Evolutionary conservation across 306 rosid genomes (phyloP).

Genomic region (Albizia julibrissin): DNA sequence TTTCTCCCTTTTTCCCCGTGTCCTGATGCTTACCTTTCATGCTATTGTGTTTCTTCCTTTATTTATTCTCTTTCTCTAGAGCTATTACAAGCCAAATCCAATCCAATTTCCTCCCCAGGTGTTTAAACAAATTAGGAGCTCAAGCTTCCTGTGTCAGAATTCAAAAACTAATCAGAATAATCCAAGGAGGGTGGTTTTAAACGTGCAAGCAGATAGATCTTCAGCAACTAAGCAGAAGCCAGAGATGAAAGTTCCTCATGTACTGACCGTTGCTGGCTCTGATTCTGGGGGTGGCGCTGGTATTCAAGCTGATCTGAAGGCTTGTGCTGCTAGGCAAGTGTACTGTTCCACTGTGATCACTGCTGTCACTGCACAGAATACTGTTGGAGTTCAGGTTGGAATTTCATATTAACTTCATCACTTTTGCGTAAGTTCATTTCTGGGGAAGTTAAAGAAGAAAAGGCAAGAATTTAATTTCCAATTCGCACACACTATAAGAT

Average conservation of each 20-base stretch:
- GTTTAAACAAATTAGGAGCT: slow-evolving; percentile 19
- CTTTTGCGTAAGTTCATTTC: background rate
- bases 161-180: slow-evolving; percentile 5
- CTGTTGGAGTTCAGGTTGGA: slow-evolving; percentile 86
- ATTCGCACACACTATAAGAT: background rate
- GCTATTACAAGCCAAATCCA: slow-evolving; percentile 4
- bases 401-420: slow-evolving; percentile 24
- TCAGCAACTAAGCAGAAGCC: slow-evolving; percentile 23
- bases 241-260: slow-evolving; percentile 60
- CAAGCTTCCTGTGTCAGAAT: slow-evolving; percentile 15
- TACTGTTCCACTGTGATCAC: slow-evolving; percentile 93
- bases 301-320: slow-evolving; percentile 88
- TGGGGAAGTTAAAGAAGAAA: background rate
- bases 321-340: slow-evolving; percentile 83
- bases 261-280: slow-evolving; percentile 82
- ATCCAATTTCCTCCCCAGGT: slow-evolving; percentile 1
- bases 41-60: background rate
- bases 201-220: slow-evolving; percentile 40
- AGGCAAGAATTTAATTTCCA: background rate
- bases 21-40: background rate
- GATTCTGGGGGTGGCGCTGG: slow-evolving; percentile 97
- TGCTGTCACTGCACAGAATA: slow-evolving; percentile 93
- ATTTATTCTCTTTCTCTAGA: background rate
- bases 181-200: slow-evolving; percentile 27
- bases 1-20: background rate